Percentiles rank a stretch among this genome's conserved stretches.
phyloP scores from a whole-genome alignment of 345 rosid species.

The Hevea brasiliensis region DNA sequence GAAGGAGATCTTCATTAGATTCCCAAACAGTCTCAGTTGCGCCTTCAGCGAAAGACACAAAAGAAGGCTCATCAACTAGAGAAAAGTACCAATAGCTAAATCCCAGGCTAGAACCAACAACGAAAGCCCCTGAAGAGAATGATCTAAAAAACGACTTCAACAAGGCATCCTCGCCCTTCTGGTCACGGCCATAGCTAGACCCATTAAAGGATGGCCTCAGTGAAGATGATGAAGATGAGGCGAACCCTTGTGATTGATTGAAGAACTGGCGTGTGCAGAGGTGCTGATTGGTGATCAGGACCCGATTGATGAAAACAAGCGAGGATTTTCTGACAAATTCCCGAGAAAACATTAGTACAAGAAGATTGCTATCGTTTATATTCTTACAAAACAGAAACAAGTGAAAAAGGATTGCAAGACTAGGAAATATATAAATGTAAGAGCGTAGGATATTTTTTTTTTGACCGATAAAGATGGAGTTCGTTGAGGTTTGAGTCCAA shows the following conservation, averaged over 20 bases:
- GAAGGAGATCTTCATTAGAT: constrained; percentile 17
- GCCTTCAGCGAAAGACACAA: constrained; percentile 37
- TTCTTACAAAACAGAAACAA: not conserved
- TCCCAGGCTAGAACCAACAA: constrained; percentile 42
- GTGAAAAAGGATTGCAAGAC: not conserved
- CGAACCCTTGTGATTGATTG: constrained; percentile 7
- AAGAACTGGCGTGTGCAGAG: not conserved
- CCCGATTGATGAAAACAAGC: not conserved
- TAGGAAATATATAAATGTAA: not conserved
- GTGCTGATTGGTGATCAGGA: not conserved
- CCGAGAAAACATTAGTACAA: constrained; percentile 10
- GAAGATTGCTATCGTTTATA: no score
- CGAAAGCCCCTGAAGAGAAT: constrained; percentile 26
- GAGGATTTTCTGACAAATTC: not conserved
- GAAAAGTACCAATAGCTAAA: constrained; percentile 27
- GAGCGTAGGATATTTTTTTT: not conserved
- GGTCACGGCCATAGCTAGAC: constrained; percentile 1
- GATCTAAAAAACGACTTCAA: constrained; percentile 23
- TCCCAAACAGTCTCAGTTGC: constrained; percentile 6
- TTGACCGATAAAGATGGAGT: constrained; percentile 19
- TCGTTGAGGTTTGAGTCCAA: constrained; percentile 6
- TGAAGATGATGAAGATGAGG: constrained; percentile 11
- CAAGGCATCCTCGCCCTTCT: constrained; percentile 5
- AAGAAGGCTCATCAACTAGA: constrained; percentile 1
- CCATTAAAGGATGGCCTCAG: constrained; percentile 15